Conservation (phyloP, 352 stramenopile species). For the Globisporangium abappressorium region DNA sequence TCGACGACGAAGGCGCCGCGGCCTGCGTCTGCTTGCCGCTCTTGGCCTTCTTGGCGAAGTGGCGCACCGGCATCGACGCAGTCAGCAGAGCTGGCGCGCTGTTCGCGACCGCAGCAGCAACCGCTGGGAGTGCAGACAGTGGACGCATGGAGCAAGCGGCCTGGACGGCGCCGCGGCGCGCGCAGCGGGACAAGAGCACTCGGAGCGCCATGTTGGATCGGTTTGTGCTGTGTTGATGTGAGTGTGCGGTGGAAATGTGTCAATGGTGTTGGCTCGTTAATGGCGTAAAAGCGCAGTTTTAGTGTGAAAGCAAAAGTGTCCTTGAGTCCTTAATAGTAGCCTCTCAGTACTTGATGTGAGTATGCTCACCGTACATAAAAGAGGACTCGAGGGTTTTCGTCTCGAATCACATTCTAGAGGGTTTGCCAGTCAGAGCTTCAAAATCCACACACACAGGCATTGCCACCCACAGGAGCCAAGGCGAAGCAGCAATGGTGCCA, state of each 20-base stretch:
- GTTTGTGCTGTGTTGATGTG: background rate
- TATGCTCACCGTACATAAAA: too few relatives aligned
- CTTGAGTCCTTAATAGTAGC: too few relatives aligned
- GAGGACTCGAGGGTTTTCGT: too few relatives aligned
- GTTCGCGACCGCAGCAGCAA: constrained; percentile 9
- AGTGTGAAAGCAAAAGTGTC: too few relatives aligned
- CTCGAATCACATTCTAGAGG: background rate
- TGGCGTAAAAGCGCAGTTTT: background rate
- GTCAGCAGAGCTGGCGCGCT: constrained; percentile 4
- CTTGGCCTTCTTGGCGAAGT: constrained; percentile 71
- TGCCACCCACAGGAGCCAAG: background rate
- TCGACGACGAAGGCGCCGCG: constrained; percentile 8
- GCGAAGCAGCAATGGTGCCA: background rate
- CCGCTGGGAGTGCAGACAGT: constrained; percentile 7
- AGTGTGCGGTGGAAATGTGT: constrained; percentile 13
- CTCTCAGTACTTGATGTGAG: too few relatives aligned
- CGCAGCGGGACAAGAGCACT: constrained; percentile 13
- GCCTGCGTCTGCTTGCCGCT: constrained; percentile 26
- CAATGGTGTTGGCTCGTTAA: constrained; percentile 2
- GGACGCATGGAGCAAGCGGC: background rate
- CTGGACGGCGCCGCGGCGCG: background rate
- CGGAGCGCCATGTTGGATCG: constrained; percentile 16
- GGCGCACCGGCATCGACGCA: constrained; percentile 23
- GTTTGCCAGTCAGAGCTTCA: background rate
- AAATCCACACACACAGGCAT: constrained; percentile 5